These are phyloP conservation scores for Mortierella sp. DNA, from an alignment of 371 early-diverging fungal species.

Conservation along the genomic window DNA sequence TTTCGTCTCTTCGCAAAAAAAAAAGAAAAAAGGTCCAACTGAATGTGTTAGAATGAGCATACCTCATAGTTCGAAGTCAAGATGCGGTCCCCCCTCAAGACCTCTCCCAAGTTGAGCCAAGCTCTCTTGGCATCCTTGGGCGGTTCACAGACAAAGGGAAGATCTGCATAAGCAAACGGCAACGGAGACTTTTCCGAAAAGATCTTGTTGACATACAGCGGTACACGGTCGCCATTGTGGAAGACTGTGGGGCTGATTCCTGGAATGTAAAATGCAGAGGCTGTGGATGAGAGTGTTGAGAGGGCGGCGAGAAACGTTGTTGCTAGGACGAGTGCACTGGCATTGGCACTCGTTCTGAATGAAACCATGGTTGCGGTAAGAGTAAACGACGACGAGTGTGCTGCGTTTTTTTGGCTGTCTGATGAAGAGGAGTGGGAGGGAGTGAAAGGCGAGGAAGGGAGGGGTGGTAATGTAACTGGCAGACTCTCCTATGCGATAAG, in stretches of 20 bases:
- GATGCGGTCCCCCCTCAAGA: conserved; percentile 89
- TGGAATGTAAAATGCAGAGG: conserved; percentile 79
- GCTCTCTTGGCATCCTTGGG: conserved; percentile 65
- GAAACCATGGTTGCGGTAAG: conserved; percentile 39
- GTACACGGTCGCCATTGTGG: conserved; percentile 70
- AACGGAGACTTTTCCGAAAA: conserved; percentile 67
- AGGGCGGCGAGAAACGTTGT: conserved; percentile 26
- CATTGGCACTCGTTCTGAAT: conserved; percentile 23
- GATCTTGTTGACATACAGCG: conserved; percentile 75
- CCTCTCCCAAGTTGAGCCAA: conserved; percentile 82
- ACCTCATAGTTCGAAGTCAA: conserved; percentile 67
- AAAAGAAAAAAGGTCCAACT: too few relatives aligned
- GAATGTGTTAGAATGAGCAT: neutral
- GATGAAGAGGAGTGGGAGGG: neutral
- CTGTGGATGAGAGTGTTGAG: conserved; percentile 17
- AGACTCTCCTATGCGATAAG: neutral
- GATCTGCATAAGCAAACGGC: conserved; percentile 80
- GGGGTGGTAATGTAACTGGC: neutral
- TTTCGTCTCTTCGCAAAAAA: neutral
- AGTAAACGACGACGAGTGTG: too few relatives aligned
- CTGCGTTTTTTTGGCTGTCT: too few relatives aligned
- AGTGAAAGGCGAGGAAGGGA: neutral
- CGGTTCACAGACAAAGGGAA: conserved; percentile 79
- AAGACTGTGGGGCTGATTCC: conserved; percentile 81
- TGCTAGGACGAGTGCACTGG: conserved; percentile 13